Evolutionary conservation across 768 basidiomycete genomes (phyloP).

Genomic region (Panaeolus papilionaceus): DNA sequence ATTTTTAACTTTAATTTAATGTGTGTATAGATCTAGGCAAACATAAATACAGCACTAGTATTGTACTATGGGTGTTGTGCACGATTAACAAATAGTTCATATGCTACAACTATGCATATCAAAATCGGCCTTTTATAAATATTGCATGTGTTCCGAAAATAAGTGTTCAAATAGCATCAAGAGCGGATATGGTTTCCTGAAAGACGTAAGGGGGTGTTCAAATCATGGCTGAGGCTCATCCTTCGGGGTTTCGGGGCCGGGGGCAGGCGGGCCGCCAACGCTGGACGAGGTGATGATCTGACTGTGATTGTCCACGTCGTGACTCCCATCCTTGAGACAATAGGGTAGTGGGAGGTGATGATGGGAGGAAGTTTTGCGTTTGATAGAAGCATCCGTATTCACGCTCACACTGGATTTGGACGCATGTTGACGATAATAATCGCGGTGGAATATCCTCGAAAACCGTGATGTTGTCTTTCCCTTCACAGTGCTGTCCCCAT

Average conservation of each 20-base stretch:
- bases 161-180: too few relatives aligned
- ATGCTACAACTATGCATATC: not conserved
- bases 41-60: not conserved
- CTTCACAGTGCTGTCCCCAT: not conserved
- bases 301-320: not conserved
- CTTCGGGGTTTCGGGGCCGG: not conserved
- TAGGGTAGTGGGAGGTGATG: not conserved
- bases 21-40: not conserved
- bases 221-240: not conserved
- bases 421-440: not conserved
- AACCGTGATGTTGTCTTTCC: not conserved
- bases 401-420: not conserved
- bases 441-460: conserved; percentile 11
- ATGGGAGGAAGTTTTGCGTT: not conserved
- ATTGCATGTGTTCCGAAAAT: too few relatives aligned
- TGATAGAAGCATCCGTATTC: not conserved
- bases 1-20: not conserved
- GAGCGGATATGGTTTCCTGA: too few relatives aligned
- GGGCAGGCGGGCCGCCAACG: not conserved
- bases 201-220: not conserved
- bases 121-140: too few relatives aligned
- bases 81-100: not conserved
- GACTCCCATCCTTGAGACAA: not conserved
- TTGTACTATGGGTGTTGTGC: not conserved
- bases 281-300: not conserved